These are phyloP conservation scores for Acacia acuminata DNA, from an alignment of 306 rosid species.

Conservation along the genomic window DNA sequence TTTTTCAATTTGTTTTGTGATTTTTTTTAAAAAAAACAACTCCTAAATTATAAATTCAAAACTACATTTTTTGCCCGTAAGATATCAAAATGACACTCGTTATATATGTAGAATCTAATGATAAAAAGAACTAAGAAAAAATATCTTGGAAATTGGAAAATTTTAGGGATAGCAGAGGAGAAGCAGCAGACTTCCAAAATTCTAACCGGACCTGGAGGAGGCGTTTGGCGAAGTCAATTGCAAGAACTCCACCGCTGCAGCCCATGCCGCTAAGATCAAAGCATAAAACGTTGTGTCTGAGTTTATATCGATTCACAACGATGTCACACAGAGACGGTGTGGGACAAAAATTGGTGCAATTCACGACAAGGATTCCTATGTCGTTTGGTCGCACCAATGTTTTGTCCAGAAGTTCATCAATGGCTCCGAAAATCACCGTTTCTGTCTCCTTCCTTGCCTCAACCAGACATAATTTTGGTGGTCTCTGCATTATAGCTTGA, in stretches of 20 bases:
- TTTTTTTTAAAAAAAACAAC: too few relatives aligned
- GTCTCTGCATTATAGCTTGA: background rate
- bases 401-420: conserved; percentile 30
- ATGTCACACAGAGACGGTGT: conserved; percentile 7
- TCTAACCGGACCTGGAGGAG: conserved; percentile 28
- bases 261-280: conserved; percentile 27
- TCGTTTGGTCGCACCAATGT: conserved; percentile 24
- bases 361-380: conserved; percentile 30
- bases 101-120: too few relatives aligned
- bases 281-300: background rate
- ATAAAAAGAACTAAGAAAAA: too few relatives aligned
- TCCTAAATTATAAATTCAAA: too few relatives aligned
- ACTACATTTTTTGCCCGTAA: too few relatives aligned
- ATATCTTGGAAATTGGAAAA: background rate
- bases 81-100: too few relatives aligned
- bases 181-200: too few relatives aligned
- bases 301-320: conserved; percentile 26
- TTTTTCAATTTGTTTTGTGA: too few relatives aligned
- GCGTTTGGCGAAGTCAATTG: conserved; percentile 35
- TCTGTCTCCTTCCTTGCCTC: conserved; percentile 25
- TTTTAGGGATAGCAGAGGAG: too few relatives aligned
- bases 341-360: conserved; percentile 11
- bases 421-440: conserved; percentile 5
- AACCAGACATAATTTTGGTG: background rate
- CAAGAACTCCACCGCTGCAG: conserved; percentile 36